phyloP scores from a whole-genome alignment of 1,284 basidiomycete genomes.

The Testicularia cyperi region DNA sequence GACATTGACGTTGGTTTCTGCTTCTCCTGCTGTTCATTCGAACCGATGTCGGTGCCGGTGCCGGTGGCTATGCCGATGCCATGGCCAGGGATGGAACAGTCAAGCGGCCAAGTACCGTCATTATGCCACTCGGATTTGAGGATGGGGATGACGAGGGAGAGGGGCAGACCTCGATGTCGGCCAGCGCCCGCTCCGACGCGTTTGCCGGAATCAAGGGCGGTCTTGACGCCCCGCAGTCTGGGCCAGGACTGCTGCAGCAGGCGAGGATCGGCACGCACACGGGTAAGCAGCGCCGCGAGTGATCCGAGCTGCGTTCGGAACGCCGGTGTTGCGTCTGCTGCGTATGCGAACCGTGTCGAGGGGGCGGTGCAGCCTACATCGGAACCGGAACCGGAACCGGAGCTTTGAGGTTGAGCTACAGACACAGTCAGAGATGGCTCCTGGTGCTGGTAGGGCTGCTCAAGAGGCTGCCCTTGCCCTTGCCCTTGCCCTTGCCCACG shows the following conservation, averaged over 20 bases:
- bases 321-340: neutral
- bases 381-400: too few relatives aligned
- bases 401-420: too few relatives aligned
- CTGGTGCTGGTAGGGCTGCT: too few relatives aligned
- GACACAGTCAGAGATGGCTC: too few relatives aligned
- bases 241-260: slow-evolving; percentile 1
- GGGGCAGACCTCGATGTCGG: slow-evolving; percentile 14
- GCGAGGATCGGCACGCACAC: neutral
- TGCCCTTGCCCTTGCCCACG: too few relatives aligned
- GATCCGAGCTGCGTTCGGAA: neutral
- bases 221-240: slow-evolving; percentile 13
- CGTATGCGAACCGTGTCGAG: too few relatives aligned
- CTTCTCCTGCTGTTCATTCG: slow-evolving; percentile 13
- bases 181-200: slow-evolving; percentile 32
- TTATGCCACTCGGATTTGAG: slow-evolving; percentile 31
- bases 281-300: neutral
- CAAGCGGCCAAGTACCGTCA: slow-evolving; percentile 34
- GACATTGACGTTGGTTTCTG: slow-evolving; percentile 1
- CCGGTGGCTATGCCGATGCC: too few relatives aligned
- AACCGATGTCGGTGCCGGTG: too few relatives aligned
- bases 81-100: neutral
- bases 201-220: slow-evolving; percentile 17
- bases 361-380: too few relatives aligned
- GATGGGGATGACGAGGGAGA: slow-evolving; percentile 16
- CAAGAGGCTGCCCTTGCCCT: too few relatives aligned